phyloP scores from a whole-genome alignment of 2,329 filamentous ascomycete species.

The Biscogniauxia sp. region DNA sequence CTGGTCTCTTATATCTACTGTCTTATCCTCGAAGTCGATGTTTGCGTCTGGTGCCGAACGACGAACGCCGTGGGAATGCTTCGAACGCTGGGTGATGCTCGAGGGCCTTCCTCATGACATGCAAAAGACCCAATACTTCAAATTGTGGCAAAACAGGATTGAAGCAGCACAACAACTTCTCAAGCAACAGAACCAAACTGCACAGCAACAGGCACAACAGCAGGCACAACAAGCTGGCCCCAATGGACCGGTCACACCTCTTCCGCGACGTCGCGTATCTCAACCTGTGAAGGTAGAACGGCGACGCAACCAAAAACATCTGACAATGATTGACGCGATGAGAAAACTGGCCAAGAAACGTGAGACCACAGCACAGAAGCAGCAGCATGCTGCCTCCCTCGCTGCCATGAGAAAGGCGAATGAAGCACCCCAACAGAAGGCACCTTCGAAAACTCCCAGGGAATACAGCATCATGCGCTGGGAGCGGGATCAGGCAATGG shows the following conservation, averaged over 20 bases:
- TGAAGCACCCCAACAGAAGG: constrained; percentile 52
- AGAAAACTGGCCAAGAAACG: constrained; percentile 92
- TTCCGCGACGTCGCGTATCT: constrained; percentile 65
- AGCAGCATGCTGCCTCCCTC: constrained; percentile 74
- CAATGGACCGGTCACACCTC: constrained; percentile 45
- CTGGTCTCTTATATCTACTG: constrained; percentile 89
- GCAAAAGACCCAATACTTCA: constrained; percentile 94
- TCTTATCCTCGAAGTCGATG: constrained; percentile 69
- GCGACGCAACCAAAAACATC: constrained; percentile 78
- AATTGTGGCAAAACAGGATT: constrained; percentile 61
- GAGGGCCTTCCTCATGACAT: constrained; percentile 91
- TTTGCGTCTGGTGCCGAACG: constrained; percentile 86
- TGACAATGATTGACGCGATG: constrained; percentile 91
- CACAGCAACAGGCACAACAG: constrained; percentile 34
- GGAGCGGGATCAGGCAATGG: constrained; percentile 74
- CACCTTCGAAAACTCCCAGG: constrained; percentile 71
- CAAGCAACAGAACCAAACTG: constrained; percentile 51
- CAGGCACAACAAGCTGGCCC: constrained; percentile 35
- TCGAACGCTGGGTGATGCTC: constrained; percentile 91
- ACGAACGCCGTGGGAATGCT: constrained; percentile 96
- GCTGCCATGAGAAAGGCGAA: constrained; percentile 80
- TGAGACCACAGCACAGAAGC: constrained; percentile 81
- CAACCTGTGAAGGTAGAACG: constrained; percentile 83
- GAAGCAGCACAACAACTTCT: constrained; percentile 57
- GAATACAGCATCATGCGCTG: constrained; percentile 89